A percentile compares a stretch with the other conserved stretches of the same genome.
Evolutionary conservation across 2,329 filamentous ascomycete genomes (phyloP).

Genomic region (Sarocladium kiliense): DNA sequence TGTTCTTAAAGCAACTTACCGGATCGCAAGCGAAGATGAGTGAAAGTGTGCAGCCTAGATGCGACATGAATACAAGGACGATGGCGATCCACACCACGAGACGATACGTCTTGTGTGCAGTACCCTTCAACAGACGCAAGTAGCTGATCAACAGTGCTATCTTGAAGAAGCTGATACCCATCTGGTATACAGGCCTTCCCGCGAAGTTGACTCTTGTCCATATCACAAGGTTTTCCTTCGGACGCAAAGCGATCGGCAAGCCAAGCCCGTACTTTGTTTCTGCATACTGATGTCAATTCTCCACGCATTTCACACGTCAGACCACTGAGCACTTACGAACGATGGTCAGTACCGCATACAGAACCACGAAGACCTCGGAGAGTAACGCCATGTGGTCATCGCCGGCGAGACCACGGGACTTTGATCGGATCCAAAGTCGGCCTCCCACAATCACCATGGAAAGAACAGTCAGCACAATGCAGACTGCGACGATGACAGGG

Average conservation of each 20-base stretch:
- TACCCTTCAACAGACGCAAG: constrained; percentile 43
- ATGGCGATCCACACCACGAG: constrained; percentile 39
- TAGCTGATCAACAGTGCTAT: constrained; percentile 49
- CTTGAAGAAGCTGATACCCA: constrained; percentile 53
- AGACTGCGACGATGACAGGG: constrained; percentile 42
- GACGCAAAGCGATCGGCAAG: constrained; percentile 37
- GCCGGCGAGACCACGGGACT: constrained; percentile 36
- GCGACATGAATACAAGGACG: constrained; percentile 35
- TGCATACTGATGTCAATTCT: constrained; percentile 15
- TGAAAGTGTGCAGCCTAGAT: constrained; percentile 42
- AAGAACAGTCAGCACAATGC: constrained; percentile 35
- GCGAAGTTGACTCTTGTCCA: constrained; percentile 48
- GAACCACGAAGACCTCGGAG: constrained; percentile 39
- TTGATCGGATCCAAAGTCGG: constrained; percentile 36
- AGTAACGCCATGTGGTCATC: constrained; percentile 41
- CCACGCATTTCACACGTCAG: not conserved
- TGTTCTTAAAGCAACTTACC: constrained; percentile 21
- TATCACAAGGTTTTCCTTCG: constrained; percentile 33
- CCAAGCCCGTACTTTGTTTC: constrained; percentile 51
- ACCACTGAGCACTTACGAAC: constrained; percentile 30
- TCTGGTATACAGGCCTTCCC: constrained; percentile 48
- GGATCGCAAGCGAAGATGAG: constrained; percentile 47
- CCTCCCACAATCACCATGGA: constrained; percentile 35
- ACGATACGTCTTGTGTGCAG: constrained; percentile 38
- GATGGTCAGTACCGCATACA: constrained; percentile 46